These are phyloP conservation scores for Rhodotorula sp. DNA, from an alignment of 1,284 basidiomycete genomes.

Conservation along the genomic window DNA sequence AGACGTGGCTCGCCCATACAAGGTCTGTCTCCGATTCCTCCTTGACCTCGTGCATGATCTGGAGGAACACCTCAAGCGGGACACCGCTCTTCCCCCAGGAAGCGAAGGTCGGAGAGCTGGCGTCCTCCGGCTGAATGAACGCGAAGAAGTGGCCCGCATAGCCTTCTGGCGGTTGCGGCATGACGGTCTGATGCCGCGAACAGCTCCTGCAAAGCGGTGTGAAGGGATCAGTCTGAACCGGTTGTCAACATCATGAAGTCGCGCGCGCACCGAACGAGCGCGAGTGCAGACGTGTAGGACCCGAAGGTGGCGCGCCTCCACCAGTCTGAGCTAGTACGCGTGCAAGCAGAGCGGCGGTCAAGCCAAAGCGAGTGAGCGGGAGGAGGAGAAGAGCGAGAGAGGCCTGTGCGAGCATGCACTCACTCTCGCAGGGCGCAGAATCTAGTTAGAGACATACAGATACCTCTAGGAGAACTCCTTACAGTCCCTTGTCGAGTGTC, in stretches of 20 bases:
- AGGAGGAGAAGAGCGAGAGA: constrained; percentile 9
- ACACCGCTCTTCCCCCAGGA: background rate
- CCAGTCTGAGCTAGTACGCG: background rate
- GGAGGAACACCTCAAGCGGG: constrained; percentile 24
- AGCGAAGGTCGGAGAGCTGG: background rate
- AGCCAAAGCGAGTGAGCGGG: background rate
- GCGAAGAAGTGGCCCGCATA: constrained; percentile 18
- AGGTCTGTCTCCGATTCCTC: background rate
- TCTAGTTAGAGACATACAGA: background rate
- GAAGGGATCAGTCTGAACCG: background rate
- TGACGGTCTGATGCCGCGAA: background rate
- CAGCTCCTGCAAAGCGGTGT: background rate
- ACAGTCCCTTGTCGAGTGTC: constrained; percentile 27
- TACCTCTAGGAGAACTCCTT: background rate
- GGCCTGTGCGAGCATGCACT: background rate
- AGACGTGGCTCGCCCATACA: constrained; percentile 19
- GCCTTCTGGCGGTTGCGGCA: constrained; percentile 11
- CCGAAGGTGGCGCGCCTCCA: background rate
- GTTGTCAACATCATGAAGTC: background rate
- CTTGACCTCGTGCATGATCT: constrained; percentile 9
- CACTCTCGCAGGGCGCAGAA: background rate
- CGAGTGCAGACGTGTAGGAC: background rate
- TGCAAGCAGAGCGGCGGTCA: background rate
- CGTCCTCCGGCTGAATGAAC: background rate
- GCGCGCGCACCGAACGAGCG: background rate